Conservation (phyloP, 352 stramenopile genomes). For the Phytophthora pluvialis region DNA sequence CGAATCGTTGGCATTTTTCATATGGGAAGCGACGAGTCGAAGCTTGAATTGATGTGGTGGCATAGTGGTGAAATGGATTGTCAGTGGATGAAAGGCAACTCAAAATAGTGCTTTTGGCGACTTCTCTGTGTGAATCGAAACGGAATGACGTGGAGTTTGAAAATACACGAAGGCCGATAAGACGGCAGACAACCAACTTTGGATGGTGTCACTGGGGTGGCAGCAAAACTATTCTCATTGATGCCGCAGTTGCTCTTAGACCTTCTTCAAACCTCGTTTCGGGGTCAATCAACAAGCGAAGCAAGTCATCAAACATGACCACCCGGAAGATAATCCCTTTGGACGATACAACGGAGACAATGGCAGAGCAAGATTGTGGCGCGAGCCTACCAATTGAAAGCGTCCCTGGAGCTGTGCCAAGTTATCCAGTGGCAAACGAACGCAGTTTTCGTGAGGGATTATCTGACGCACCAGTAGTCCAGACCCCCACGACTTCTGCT, state of each 20-base stretch:
- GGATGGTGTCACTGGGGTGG: slow-evolving; percentile 32
- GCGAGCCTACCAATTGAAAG: slow-evolving; percentile 6
- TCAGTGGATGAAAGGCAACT: too few relatives aligned
- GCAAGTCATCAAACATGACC: slow-evolving; percentile 15
- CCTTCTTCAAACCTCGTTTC: background rate
- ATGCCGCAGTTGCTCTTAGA: background rate
- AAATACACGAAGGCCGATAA: slow-evolving; percentile 28
- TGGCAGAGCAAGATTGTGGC: background rate
- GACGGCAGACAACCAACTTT: background rate
- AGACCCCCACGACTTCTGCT: slow-evolving; percentile 2
- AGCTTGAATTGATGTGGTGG: too few relatives aligned
- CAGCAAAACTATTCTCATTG: slow-evolving; percentile 20
- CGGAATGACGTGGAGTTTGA: slow-evolving; percentile 6
- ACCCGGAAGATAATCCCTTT: slow-evolving; percentile 31
- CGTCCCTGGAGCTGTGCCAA: slow-evolving; percentile 6
- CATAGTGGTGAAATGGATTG: too few relatives aligned
- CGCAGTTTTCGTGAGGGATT: slow-evolving; percentile 14
- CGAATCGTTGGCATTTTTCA: too few relatives aligned
- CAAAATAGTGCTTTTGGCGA: slow-evolving; percentile 23
- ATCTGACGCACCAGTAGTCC: slow-evolving; percentile 6
- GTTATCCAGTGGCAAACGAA: background rate
- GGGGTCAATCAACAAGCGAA: background rate
- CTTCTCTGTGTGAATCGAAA: too few relatives aligned
- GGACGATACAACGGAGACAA: slow-evolving; percentile 6
- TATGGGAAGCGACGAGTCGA: too few relatives aligned